Percentiles rank a stretch among this genome's conserved stretches.
phyloP scores from a whole-genome alignment of 73 alveolate species.

The Tetrahymena malaccensis region DNA sequence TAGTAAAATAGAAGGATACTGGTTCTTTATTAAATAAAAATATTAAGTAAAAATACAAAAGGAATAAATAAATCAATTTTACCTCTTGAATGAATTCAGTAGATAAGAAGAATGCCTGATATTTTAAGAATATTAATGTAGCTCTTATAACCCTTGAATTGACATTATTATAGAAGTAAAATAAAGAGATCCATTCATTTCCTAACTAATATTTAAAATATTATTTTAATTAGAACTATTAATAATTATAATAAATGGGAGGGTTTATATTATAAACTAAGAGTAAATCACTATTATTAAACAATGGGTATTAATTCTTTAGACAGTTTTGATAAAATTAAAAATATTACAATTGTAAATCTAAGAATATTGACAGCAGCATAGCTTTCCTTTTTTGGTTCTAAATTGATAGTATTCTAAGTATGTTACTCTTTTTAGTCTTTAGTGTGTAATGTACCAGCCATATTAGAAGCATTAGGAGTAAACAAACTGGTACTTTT shows the following conservation, averaged over 20 bases:
- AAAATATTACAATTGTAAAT: background rate
- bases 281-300: too few relatives aligned
- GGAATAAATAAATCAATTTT: too few relatives aligned
- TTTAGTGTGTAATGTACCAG: background rate
- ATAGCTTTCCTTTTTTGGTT: background rate
- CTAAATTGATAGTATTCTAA: too few relatives aligned
- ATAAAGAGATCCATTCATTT: background rate
- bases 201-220: background rate
- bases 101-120: background rate
- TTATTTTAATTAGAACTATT: too few relatives aligned
- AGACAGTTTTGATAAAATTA: too few relatives aligned
- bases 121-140: background rate
- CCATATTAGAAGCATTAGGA: background rate
- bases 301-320: too few relatives aligned
- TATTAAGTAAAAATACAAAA: background rate
- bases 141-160: background rate
- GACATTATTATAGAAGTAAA: background rate
- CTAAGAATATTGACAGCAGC: background rate
- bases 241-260: too few relatives aligned
- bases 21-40: background rate
- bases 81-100: background rate
- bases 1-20: background rate
- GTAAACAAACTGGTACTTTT: background rate
- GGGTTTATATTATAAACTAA: too few relatives aligned
- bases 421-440: background rate